phyloP scores from a whole-genome alignment of 306 rosid genomes.

The Senna tora region DNA sequence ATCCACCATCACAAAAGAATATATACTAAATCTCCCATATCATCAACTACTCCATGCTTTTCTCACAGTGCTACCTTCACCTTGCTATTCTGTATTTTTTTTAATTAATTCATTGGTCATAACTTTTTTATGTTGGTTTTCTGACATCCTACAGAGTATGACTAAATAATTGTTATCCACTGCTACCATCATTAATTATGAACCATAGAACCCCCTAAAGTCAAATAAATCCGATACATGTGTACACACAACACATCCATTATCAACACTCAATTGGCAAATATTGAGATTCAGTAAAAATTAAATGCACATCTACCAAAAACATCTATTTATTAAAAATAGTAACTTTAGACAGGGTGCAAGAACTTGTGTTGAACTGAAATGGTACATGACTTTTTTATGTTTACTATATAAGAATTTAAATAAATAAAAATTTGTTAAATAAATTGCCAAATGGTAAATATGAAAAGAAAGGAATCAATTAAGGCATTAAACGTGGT shows the following conservation, averaged over 20 bases:
- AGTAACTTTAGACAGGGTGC: neutral
- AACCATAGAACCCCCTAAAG: neutral
- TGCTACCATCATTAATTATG: neutral
- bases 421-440: too few species aligned
- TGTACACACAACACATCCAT: too few species aligned
- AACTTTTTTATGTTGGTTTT: neutral
- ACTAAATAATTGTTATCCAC: neutral
- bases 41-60: neutral
- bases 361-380: neutral
- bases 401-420: too few species aligned
- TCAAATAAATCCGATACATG: neutral
- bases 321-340: neutral
- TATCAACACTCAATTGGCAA: conserved; percentile 5
- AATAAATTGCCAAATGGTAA: neutral
- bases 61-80: neutral
- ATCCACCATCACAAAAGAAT: neutral
- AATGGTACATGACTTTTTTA: neutral
- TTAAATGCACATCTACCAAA: neutral
- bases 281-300: neutral
- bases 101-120: neutral
- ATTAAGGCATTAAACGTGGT: neutral
- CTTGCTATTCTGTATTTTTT: neutral
- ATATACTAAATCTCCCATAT: conserved; percentile 12
- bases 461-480: neutral
- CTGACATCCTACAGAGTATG: neutral